Percentiles rank a stretch among this genome's conserved stretches.
Conservation (phyloP, 805 yeast species). For the Henningerozyma blattae region DNA sequence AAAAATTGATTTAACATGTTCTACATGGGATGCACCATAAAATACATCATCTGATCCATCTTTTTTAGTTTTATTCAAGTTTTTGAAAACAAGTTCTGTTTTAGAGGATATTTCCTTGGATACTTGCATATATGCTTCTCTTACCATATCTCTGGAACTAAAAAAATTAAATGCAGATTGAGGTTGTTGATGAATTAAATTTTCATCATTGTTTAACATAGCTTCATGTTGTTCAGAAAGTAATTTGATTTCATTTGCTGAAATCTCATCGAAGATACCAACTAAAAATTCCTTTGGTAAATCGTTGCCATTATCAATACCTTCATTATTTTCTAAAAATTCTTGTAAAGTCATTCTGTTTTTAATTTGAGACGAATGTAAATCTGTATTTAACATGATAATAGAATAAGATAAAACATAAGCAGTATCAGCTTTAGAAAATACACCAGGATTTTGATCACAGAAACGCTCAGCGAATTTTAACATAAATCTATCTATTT, state of each 20-base stretch:
- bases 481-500: constrained; percentile 91
- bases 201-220: constrained; percentile 51
- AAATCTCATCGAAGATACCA: constrained; percentile 67
- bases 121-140: constrained; percentile 85
- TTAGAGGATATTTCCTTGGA: constrained; percentile 84
- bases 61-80: constrained; percentile 38
- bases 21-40: constrained; percentile 75
- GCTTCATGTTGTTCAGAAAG: constrained; percentile 93
- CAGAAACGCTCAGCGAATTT: constrained; percentile 90
- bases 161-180: constrained; percentile 43
- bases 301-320: constrained; percentile 85
- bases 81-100: constrained; percentile 72
- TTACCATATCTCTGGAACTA: constrained; percentile 56
- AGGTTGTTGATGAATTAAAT: constrained; percentile 24
- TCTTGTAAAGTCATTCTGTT: constrained; percentile 81
- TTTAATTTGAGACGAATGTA: constrained; percentile 79
- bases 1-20: constrained; percentile 86
- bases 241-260: constrained; percentile 72
- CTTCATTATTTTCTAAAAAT: constrained; percentile 75
- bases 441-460: constrained; percentile 77
- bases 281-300: constrained; percentile 63
- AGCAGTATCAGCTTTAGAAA: constrained; percentile 88
- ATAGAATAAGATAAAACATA: constrained; percentile 87
- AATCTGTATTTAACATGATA: constrained; percentile 87
- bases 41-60: constrained; percentile 38